Conservation (phyloP, 768 basidiomycete species). For the Lactarius sp. region DNA sequence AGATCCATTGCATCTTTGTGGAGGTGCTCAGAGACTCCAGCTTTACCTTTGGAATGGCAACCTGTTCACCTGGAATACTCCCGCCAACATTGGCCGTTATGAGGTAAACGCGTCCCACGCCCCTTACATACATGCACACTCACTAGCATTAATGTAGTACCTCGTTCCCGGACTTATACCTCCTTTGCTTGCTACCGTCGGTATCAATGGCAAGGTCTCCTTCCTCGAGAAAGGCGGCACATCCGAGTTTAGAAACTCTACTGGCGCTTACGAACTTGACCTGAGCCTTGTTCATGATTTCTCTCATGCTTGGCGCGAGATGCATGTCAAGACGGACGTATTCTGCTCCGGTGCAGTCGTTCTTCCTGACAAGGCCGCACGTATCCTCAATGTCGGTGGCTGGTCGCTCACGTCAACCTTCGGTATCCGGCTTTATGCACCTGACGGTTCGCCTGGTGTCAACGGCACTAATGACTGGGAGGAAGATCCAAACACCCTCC, state of each 20-base stretch:
- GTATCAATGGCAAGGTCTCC: conserved; percentile 75
- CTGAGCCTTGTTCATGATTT: conserved; percentile 46
- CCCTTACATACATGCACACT: not conserved
- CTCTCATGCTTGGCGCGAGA: conserved; percentile 58
- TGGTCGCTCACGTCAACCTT: too few relatives aligned
- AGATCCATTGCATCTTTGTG: conserved; percentile 65
- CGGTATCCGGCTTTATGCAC: too few relatives aligned
- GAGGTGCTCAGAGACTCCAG: conserved; percentile 48
- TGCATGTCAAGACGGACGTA: conserved; percentile 74
- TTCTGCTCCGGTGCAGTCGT: conserved; percentile 74
- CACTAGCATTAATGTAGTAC: conserved; percentile 31
- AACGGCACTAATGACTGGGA: conserved; percentile 67
- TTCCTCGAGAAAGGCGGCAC: conserved; percentile 75
- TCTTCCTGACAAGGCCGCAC: conserved; percentile 63
- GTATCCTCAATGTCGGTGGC: too few relatives aligned
- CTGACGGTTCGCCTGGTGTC: too few relatives aligned
- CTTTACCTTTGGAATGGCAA: conserved; percentile 33
- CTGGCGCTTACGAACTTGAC: conserved; percentile 78
- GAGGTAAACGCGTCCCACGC: conserved; percentile 43
- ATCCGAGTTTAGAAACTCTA: conserved; percentile 54
- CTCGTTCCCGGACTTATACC: conserved; percentile 58
- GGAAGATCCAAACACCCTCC: conserved; percentile 54
- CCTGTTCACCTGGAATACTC: conserved; percentile 60
- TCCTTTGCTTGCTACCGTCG: conserved; percentile 69
- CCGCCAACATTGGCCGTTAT: conserved; percentile 60